Base-by-base conservation (phyloP, 75 land plant species). In the Gnetum montanum region DNA sequence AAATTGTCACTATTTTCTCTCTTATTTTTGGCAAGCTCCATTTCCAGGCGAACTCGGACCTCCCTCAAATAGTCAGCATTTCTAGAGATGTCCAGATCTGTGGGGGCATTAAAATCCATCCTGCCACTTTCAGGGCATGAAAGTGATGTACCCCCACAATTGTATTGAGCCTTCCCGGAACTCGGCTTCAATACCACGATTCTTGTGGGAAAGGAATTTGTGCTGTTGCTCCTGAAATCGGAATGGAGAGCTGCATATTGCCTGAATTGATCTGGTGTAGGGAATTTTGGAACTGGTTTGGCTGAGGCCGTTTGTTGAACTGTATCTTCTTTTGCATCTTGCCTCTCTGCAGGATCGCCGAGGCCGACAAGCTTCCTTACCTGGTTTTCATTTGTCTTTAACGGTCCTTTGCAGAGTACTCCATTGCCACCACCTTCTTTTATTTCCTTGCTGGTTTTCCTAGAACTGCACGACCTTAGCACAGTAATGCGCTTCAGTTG, bases 181-280 rank as follows among this genome's bases (percentile, higher is more conserved):
- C 81, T 69, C n/a, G 93, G 93, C 55, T 84, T 88, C 29, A 88
- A 46, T 45, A 88, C 89, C 23, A 88, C 93, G 59, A 88, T 88
- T 27, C 82, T 73, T 6, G 93, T 88, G 15, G 82, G 79, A 34
- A 70, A 63, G 54, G 60, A 54, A 12, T 11, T 49, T 31, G 24
- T 22, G 16, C 29, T 43, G 25, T n/a, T 57, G 19, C 19, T 43
- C 19, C 3, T 57, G 3, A 11, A 49, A 45, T 27, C 28, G 18
- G 54, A 41, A 37, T 18, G 30, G 8, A 12, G 8, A 13, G 12
- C 8, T 23, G 28, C 24, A 49, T 49, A 23, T 13, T 49, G 18
- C 59, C 45, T 43, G 26, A 4, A 25, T 46, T 41, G 54, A 41
- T 43, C 44, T 24, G 25, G 44, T 27, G 25, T 15, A 12, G 22